Evolutionary conservation across 1,284 basidiomycete genomes (phyloP).

Genomic region (Fomitopsis pinicola): DNA sequence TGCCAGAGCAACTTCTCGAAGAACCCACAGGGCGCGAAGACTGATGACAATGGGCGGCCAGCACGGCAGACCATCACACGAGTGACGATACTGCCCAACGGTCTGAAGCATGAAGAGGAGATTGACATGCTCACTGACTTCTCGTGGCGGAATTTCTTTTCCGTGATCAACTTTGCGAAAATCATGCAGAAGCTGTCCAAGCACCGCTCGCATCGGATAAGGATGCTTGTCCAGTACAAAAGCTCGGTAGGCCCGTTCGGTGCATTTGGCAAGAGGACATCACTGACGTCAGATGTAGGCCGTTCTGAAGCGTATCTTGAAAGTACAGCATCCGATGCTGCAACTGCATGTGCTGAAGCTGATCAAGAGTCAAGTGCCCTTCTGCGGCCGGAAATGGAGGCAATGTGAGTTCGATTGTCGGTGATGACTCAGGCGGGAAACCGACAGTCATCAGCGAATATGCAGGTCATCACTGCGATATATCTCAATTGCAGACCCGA

Average conservation of each 20-base stretch:
- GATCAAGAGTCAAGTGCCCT: conserved; percentile 98
- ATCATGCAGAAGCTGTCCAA: conserved; percentile 99
- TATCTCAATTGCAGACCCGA: conserved; percentile 97
- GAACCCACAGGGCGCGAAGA: conserved; percentile 47
- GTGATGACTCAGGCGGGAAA: not conserved
- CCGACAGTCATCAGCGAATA: conserved; percentile 69
- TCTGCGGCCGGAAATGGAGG: conserved; percentile 97
- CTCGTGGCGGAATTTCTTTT: conserved; percentile 98
- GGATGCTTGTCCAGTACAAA: conserved; percentile 98
- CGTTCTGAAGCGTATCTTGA: conserved; percentile 91
- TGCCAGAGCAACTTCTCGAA: conserved; percentile 76
- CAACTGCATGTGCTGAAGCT: conserved; percentile 97
- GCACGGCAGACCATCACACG: conserved; percentile 54
- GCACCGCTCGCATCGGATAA: conserved; percentile 89
- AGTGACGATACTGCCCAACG: conserved; percentile 57
- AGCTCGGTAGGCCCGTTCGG: conserved; percentile 66
- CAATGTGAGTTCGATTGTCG: conserved; percentile 63
- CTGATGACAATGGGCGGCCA: conserved; percentile 54
- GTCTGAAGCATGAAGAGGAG: conserved; percentile 75
- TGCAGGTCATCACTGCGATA: conserved; percentile 99
- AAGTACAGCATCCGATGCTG: conserved; percentile 91
- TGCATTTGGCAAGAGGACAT: not conserved
- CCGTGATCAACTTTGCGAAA: conserved; percentile 97
- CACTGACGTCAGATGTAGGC: conserved; percentile 47
- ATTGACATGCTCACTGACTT: conserved; percentile 91